A percentile compares a stretch with the other conserved stretches of the same genome.
phyloP scores from a whole-genome alignment of 768 basidiomycete genomes.

The Boletellus sp. region DNA sequence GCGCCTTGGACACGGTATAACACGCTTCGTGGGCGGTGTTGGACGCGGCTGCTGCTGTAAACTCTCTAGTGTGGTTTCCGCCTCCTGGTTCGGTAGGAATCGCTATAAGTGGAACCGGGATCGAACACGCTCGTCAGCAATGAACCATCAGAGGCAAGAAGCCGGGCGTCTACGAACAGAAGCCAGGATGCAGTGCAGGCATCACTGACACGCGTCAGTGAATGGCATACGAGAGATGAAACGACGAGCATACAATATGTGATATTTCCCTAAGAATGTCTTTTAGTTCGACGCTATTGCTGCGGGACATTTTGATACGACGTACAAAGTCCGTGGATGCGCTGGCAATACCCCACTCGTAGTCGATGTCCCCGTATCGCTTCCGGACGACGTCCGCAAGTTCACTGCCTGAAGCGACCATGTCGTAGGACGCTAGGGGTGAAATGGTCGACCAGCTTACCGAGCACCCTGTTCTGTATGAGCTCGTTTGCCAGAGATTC shows the following conservation, averaged over 20 bases:
- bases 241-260: constrained; percentile 55
- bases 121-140: not conserved
- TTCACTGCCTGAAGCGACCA: constrained; percentile 47
- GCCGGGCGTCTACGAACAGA: constrained; percentile 29
- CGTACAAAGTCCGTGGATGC: constrained; percentile 85
- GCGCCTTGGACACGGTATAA: constrained; percentile 63
- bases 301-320: not conserved
- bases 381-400: constrained; percentile 58
- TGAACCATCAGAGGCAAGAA: not conserved
- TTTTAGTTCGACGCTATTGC: not conserved
- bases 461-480: constrained; percentile 62
- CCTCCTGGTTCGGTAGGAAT: constrained; percentile 71
- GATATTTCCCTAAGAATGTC: constrained; percentile 43
- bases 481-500: constrained; percentile 48
- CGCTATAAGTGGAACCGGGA: constrained; percentile 37
- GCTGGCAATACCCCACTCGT: constrained; percentile 60
- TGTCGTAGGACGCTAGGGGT: not conserved
- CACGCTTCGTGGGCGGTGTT: constrained; percentile 61
- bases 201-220: constrained; percentile 37
- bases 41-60: constrained; percentile 61
- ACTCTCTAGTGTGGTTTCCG: constrained; percentile 74
- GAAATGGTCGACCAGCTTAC: constrained; percentile 29
- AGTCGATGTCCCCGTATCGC: constrained; percentile 60
- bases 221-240: not conserved
- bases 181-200: constrained; percentile 73